Base-by-base conservation (phyloP, 2,329 filamentous ascomycete species). In the Fusarium sp. region DNA sequence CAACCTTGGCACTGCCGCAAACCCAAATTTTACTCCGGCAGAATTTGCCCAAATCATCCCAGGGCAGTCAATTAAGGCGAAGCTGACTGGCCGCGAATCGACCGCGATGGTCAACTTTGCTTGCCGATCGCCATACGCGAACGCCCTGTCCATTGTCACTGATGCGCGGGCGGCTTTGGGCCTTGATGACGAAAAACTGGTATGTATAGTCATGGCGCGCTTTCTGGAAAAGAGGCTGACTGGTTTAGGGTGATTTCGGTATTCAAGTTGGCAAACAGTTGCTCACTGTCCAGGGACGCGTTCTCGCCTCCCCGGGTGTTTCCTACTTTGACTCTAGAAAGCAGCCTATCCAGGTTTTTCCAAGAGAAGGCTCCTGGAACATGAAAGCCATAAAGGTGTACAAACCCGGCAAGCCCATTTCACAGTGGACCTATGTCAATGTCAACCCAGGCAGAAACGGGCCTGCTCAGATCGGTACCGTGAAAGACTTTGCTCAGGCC, bases 61-160 rank as follows among this genome's bases (percentile, higher is more conserved):
- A 2, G 92, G 91, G 0, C 92, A 96, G 75, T 79, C 86, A 0
- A 84, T 89, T 24, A 88, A 86, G 42, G 81, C 86, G 6, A 89
- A 90, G 73, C 82, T 95, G 18, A 84, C 78, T 1, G 82, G 85
- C 0, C 78, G 83, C 0, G 91, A 95, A 75, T 92, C 91, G 0
- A 83, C 86, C 0, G 75, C 81, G 1, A 95, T 96, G 92, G 89
- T 95, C 47, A 81, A 81, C 1, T 93, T 93, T 76, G 91, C 93
- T 2, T 92, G 91, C 59, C 87, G 91, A 6, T 81, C 81, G 1
- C 92, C 93, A 0, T 84, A 84, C 3, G 81, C 85, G 8, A 97
- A 95, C 70, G 92, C 90, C 0, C 76, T 83, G 2, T 91, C 90
- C 0, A 91, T 96, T 72, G 84, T 86, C 3, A 84, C 78, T 0